Base-by-base conservation (phyloP, 2,329 filamentous ascomycete genomes). In the Aotearoamyces nothofagi region DNA sequence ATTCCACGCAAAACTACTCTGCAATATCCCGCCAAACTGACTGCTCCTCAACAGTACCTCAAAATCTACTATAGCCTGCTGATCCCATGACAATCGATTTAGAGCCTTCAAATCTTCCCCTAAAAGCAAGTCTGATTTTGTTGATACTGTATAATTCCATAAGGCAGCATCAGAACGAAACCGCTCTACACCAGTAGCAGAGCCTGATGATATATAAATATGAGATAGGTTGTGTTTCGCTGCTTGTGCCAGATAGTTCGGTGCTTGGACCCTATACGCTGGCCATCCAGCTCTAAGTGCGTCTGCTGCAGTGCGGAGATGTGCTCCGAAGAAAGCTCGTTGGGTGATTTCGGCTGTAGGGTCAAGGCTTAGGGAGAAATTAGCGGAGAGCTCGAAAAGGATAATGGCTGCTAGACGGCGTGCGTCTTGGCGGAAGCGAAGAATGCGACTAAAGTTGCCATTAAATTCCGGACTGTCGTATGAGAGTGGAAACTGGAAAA, bases 21-120 rank as follows among this genome's bases (percentile, higher is more conserved):
- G 51, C n/a, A 52, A 49, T 6, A 55, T 45, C 1, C 60, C 60
- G 2, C 51, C 46, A 30, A 61, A 52, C 11, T 52, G 39, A 16
- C 49, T 51, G 8, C 54, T 51, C n/a, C 54, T 43, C 28, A 55
- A 43, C 40, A 62, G 41, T 5, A 64, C 49, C 41, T 62, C 55
- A 41, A 57, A 62, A 43, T 66, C 61, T 4, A 63, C 52, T 19
- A 63, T 42, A 2, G 50, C 53, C 22, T 54, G 52, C 45, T 64
- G 60, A 39, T 63, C 58, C 48, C 51, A 59, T 4, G 44, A 52
- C 24, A 64, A 38, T 9, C 27, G 24, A 5, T 48, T 25, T 4
- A 63, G 43, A 9, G 32, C 32, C 10, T 26, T 34, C 1, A 46
- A 37, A 25, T 60, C 55, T 1, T 28, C 16, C 8, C 36, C 19